Base-by-base conservation (phyloP, 768 basidiomycete genomes). In the Calocybe cyanea region DNA sequence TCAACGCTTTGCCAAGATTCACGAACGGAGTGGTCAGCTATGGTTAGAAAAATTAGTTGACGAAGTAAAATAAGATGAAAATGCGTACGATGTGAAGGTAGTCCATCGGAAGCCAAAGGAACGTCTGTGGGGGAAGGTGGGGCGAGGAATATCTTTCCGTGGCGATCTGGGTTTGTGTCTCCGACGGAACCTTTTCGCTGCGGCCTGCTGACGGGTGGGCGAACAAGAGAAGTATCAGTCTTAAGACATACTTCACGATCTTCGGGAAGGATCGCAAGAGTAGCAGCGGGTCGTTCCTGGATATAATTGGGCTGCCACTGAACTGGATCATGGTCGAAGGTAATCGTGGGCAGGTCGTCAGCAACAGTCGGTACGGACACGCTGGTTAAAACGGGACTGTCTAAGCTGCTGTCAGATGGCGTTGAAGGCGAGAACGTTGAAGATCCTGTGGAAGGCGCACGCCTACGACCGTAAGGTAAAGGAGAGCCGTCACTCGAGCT, bases 241-340 rank as follows among this genome's bases (percentile, higher is more conserved):
- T 57, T 48, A 15, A 48, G 43, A 43, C 45, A 53, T 7, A 75
- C 56, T 45, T 80, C 77, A 7, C 64, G 57, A 39, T 69, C 77
- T 49, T 83, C 80, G 3, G 75, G 80, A 2, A 81, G 69, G 5
- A 74, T 67, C 45, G 75, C 70, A 38, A 83, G 61, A 21, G 59
- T 54, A 9, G 69, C 63, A 11, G 50, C 46, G 1, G 61, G 58
- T 14, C 64, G 61, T 21, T 69, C 67, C 11, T 50, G 33, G 30
- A 38, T 30, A 33, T 53, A 48, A 20, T 58, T 54, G 17, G 45
- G 30, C 30, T 52, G 58, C 30, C 56, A 60, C 20, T 64, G 63
- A 28, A 28, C 25, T 31, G 70, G 74, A 55, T 74, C 71, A 46
- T 75, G 67, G 25, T 68, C 67, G 44, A 76, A 76, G 8, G 63